Evolutionary conservation across 257 asterid genomes (phyloP).

Genomic region (Vinca minor): DNA sequence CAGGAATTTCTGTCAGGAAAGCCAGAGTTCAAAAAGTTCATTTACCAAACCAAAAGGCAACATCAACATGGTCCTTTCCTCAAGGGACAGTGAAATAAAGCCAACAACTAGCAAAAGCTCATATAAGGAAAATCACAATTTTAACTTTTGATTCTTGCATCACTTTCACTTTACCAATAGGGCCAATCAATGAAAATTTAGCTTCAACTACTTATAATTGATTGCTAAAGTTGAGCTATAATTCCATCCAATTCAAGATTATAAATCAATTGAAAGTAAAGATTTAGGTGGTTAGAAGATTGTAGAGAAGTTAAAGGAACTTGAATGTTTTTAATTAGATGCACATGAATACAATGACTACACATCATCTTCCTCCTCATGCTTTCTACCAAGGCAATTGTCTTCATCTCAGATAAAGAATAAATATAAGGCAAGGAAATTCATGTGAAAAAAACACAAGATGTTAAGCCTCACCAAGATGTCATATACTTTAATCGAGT

Average conservation of each 20-base stretch:
- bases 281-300: constrained; percentile 26
- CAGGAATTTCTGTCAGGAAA: too few species aligned
- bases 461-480: constrained; percentile 18
- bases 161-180: constrained; percentile 9
- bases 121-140: not conserved
- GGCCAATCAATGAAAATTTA: not conserved
- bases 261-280: constrained; percentile 7
- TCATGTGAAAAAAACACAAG: constrained; percentile 16
- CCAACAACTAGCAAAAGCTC: not conserved
- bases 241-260: constrained; percentile 13
- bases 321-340: constrained; percentile 37
- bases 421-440: constrained; percentile 20
- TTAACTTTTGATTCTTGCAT: constrained; percentile 5
- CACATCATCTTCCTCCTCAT: constrained; percentile 26
- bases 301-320: constrained; percentile 16
- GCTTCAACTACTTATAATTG: not conserved
- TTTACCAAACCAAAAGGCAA: not conserved
- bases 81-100: not conserved
- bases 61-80: not conserved
- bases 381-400: constrained; percentile 8
- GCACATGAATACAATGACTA: constrained; percentile 59
- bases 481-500: constrained; percentile 15
- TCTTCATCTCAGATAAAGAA: constrained; percentile 17
- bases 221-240: not conserved
- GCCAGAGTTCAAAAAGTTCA: not conserved